Evolutionary conservation across 495 filamentous ascomycete species (phyloP), one percentile per base, ranked within the genome.

Genomic region (Zalerion maritima): DNA sequence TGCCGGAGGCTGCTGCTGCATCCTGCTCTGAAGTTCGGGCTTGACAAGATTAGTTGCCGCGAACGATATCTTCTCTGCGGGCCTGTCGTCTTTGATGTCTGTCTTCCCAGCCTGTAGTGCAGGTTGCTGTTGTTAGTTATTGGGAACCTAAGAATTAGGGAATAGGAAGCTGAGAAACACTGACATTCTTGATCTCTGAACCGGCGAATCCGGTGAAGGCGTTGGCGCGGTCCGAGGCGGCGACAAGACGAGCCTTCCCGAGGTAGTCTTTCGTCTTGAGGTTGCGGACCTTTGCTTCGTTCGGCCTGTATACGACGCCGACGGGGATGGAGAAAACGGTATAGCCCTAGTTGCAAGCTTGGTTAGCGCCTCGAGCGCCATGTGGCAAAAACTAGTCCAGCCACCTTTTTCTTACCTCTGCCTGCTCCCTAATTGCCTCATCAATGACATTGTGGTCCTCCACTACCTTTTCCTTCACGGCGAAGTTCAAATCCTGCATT

Each of bases 321-420:
- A 96, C 84, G 1, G 89, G 89, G 24, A 99, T 94, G 2, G 89
- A 99, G 62, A 99, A 99, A 8, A 99, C 89, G 1, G 91, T 99
- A 46, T 96, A 99, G 26, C 86, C 87, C 87, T 92, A 28, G 36
- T 12, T 8, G 22, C 50, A 35, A 47, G 37, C 29, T 6, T 29
- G 18, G 16, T n/a, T 31, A 1, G 14, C 10, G 9, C 10, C 6
- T 6, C 14, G 12, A 23, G 21, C 13, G 23, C 26, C 12, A 2
- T 14, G 19, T 21, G 3, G 7, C 18, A 31, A 29, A 6, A 2
- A 11, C 11, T 22, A 2, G 12, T 3, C 0, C 11, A 11, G 17
- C 6, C 5, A 13, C 24, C n/a, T 11, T 15, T 29, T 14, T 31
- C 65, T 24, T 65, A 91, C 85, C 62, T 94, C 84, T 30, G 91